Conservation (phyloP, 768 basidiomycete genomes). For the Collybia mongolica region DNA sequence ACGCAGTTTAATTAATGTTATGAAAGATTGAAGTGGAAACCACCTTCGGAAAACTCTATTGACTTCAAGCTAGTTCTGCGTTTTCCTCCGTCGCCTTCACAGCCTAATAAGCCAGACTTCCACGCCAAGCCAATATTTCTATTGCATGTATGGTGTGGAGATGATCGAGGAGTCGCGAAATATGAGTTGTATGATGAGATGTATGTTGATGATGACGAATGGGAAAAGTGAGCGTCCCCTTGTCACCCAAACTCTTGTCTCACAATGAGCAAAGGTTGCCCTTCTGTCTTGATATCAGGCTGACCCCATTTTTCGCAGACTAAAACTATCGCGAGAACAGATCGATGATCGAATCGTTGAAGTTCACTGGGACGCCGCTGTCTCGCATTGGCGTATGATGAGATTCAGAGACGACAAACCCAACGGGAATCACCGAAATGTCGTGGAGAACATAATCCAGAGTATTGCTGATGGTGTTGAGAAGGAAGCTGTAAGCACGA, state of each 20-base stretch:
- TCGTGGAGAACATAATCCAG: constrained; percentile 86
- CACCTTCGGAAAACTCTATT: constrained; percentile 95
- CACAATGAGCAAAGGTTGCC: constrained; percentile 9
- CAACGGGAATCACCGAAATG: constrained; percentile 81
- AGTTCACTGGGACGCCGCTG: constrained; percentile 81
- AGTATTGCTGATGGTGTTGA: constrained; percentile 96
- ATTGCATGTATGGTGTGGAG: constrained; percentile 82
- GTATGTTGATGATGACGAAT: constrained; percentile 85
- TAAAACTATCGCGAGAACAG: constrained; percentile 84
- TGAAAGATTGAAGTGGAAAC: constrained; percentile 95
- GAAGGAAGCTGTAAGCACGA: constrained; percentile 67
- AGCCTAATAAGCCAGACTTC: constrained; percentile 70
- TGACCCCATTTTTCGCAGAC: constrained; percentile 39
- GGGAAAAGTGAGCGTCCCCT: constrained; percentile 73
- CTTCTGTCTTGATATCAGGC: constrained; percentile 2
- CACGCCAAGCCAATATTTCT: constrained; percentile 83
- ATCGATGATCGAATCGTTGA: constrained; percentile 93
- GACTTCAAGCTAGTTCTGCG: constrained; percentile 97
- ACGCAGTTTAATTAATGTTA: constrained; percentile 2
- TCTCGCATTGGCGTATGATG: constrained; percentile 82
- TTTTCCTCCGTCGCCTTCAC: constrained; percentile 67
- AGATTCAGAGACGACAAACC: constrained; percentile 94
- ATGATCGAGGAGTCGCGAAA: constrained; percentile 44
- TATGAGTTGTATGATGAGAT: constrained; percentile 88
- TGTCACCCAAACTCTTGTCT: constrained; percentile 7